Conservation (phyloP, 805 yeast species). For the Candida silvicultrix region DNA sequence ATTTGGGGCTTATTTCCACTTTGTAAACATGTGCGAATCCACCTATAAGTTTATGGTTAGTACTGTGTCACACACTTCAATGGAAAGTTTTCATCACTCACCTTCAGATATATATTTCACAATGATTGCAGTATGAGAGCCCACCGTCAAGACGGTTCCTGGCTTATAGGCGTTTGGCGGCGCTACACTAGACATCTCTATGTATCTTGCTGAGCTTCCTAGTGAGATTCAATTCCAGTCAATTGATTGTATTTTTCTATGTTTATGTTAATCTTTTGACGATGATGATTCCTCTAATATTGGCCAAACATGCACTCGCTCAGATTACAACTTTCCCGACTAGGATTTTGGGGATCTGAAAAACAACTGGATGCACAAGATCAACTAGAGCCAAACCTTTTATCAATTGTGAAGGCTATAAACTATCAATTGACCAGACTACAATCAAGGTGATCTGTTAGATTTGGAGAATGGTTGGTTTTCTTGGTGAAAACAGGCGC, state of each 20-base stretch:
- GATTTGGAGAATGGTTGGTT: neutral
- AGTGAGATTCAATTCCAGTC: no score
- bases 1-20: constrained; percentile 60
- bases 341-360: no score
- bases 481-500: neutral
- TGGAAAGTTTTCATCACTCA: neutral
- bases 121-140: constrained; percentile 69
- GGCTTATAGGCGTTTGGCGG: constrained; percentile 62
- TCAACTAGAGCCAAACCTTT: neutral
- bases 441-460: neutral
- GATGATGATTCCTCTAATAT: no score
- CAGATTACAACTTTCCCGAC: neutral
- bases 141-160: constrained; percentile 77
- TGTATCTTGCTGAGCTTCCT: no score
- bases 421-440: neutral
- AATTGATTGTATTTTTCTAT: no score
- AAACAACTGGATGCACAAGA: no score
- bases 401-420: neutral
- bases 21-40: constrained; percentile 96
- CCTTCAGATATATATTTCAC: constrained; percentile 76
- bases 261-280: no score
- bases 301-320: neutral
- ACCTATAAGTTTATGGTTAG: constrained; percentile 2
- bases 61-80: no score
- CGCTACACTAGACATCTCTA: constrained; percentile 27